phyloP scores from a whole-genome alignment of 148 eudicot genomes.

The Suaeda aralocaspica region DNA sequence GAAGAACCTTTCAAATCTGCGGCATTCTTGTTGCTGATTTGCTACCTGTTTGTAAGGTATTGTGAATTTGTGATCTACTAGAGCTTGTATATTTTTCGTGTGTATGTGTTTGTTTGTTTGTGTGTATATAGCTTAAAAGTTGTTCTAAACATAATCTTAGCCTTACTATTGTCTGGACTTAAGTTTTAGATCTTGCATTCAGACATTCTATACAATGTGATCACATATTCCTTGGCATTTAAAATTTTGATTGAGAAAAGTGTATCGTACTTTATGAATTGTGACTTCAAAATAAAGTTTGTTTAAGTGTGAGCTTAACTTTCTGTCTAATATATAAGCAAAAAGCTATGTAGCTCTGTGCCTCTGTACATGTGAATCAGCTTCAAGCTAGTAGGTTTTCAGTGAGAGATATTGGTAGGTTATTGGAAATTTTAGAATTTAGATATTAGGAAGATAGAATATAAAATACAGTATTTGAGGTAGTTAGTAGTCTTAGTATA shows the following conservation, averaged over 20 bases:
- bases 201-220: background rate
- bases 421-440: too few relatives aligned
- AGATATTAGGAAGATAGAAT: too few relatives aligned
- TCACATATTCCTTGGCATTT: background rate
- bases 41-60: conserved; percentile 59
- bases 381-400: too few relatives aligned
- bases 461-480: too few relatives aligned
- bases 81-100: background rate
- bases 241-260: background rate
- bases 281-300: background rate
- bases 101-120: background rate
- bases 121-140: background rate
- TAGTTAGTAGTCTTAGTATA: too few relatives aligned
- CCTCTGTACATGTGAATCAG: too few relatives aligned
- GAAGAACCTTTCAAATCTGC: conserved; percentile 62
- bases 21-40: conserved; percentile 43
- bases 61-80: background rate
- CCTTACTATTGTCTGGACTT: background rate
- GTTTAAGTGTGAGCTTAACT: background rate
- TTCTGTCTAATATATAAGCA: too few relatives aligned
- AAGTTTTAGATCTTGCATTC: background rate
- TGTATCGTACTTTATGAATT: background rate
- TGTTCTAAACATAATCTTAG: background rate
- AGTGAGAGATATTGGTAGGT: too few relatives aligned
- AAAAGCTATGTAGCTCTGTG: too few relatives aligned